Evolutionary conservation across 1,284 basidiomycete genomes (phyloP), one percentile per base, ranked within the genome.

Genomic region (Ceratobasidium sp.): DNA sequence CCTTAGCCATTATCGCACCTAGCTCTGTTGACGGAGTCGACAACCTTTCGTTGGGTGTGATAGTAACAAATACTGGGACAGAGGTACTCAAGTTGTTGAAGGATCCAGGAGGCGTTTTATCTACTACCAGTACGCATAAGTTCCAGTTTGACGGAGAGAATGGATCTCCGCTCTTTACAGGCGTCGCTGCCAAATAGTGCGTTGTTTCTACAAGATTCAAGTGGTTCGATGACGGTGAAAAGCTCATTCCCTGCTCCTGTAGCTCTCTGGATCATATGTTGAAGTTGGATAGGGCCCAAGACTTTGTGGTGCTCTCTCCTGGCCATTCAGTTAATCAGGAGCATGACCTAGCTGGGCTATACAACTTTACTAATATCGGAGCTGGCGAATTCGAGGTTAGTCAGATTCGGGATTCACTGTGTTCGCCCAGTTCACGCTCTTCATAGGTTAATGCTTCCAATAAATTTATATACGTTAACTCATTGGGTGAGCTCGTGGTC

Each of bases 331-430:
- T 32, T 23, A n/a, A 46, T 8, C 6, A 18, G n/a, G 43, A 11
- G 6, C 59, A 62, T n/a, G 11, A 43, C 1, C 43, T 74, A 4
- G 41, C 59, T 2, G 59, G 38, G 2, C n/a, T 62, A 21, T 62
- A 46, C 43, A 62, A 62, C 70, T 35, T 62, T 62, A 62, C 59
- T 6, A 26, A 23, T 3, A 18, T 38, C 21, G 59, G 59, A 14
- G 14, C 41, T 21, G 59, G 59, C 7, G 2, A 62, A 6, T 62
- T 32, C 26, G 13, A 62, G 59, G 59, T 43, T 4, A 38, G 57
- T 52, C 21, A 23, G 8, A 18, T 7, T 13, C 11, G 11, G 13
- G 21, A 23, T 18, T 18, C 49, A 23, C 8, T 7, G 49, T 23
- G 21, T n/a, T n/a, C n/a, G n/a, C 35, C 35, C 35, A 38, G 6